These are phyloP conservation scores for Herpetomonas muscarum DNA, from an alignment of 208 protist species.

Conservation along the genomic window DNA sequence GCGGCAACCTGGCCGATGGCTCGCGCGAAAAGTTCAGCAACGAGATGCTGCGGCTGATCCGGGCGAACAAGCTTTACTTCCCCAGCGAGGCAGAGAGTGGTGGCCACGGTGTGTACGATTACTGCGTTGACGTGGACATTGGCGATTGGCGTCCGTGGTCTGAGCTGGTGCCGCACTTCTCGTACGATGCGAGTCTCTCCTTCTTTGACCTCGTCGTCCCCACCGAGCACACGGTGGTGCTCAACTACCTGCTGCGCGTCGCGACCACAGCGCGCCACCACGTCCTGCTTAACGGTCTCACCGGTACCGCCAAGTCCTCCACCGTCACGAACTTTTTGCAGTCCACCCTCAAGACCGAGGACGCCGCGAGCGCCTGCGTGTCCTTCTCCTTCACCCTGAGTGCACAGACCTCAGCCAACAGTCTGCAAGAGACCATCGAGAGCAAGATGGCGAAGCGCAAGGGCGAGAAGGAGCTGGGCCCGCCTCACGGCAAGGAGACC, in stretches of 20 bases:
- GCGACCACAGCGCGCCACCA: slow-evolving; percentile 54
- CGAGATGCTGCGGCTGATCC: slow-evolving; percentile 67
- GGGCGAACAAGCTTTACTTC: slow-evolving; percentile 52
- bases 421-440: slow-evolving; percentile 93
- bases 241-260: slow-evolving; percentile 71
- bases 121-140: slow-evolving; percentile 76
- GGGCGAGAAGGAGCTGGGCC: slow-evolving; percentile 78
- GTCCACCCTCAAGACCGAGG: slow-evolving; percentile 61
- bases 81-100: slow-evolving; percentile 29
- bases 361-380: slow-evolving; percentile 56
- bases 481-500: slow-evolving; percentile 70
- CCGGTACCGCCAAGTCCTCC: slow-evolving; percentile 94
- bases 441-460: slow-evolving; percentile 90
- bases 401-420: slow-evolving; percentile 88
- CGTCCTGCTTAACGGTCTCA: slow-evolving; percentile 90
- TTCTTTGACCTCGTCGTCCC: slow-evolving; percentile 96
- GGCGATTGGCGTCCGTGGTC: slow-evolving; percentile 77
- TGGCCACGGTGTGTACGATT: slow-evolving; percentile 86
- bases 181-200: slow-evolving; percentile 76
- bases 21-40: slow-evolving; percentile 78
- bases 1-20: slow-evolving; percentile 87
- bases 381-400: slow-evolving; percentile 87
- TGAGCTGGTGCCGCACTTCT: slow-evolving; percentile 87
- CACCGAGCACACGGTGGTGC: slow-evolving; percentile 89
- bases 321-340: slow-evolving; percentile 78